Conservation (phyloP, 1,284 basidiomycete genomes). For the Hymenochaete sp. region DNA sequence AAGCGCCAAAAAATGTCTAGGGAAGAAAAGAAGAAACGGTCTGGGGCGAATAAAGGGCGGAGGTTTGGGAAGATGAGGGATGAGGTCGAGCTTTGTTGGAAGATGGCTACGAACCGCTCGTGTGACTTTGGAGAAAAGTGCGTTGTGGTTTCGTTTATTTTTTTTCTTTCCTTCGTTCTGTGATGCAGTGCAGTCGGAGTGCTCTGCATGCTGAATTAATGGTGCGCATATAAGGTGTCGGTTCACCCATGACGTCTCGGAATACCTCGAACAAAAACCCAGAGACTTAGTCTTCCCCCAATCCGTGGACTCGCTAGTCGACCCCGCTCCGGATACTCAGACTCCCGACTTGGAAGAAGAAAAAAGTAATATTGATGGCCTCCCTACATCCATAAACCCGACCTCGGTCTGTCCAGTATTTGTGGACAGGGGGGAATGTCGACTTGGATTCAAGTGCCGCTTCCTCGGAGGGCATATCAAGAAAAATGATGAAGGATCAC, state of each 20-base stretch:
- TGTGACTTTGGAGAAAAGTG: conserved; percentile 62
- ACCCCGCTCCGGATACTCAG: conserved; percentile 23
- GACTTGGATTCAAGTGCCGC: conserved; percentile 84
- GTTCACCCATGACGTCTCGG: conserved; percentile 70
- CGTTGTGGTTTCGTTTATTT: conserved; percentile 21
- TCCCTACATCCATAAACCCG: conserved; percentile 35
- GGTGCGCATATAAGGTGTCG: conserved; percentile 48
- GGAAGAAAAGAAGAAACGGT: conserved; percentile 61
- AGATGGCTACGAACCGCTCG: conserved; percentile 49
- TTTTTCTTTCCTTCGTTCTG: no score
- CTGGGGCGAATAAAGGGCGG: conserved; percentile 73
- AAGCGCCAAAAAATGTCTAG: conserved; percentile 41
- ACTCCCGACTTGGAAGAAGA: conserved; percentile 21
- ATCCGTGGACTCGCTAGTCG: conserved; percentile 38
- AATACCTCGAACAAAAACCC: conserved; percentile 73
- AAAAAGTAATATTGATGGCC: conserved; percentile 25
- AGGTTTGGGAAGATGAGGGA: conserved; percentile 65
- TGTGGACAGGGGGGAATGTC: conserved; percentile 70
- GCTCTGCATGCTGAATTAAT: no score
- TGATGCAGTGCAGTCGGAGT: no score
- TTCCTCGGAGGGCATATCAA: conserved; percentile 74
- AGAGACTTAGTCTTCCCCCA: conserved; percentile 54
- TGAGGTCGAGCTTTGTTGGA: conserved; percentile 70
- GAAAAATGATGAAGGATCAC: conserved; percentile 32
- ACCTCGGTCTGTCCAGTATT: conserved; percentile 65